Percentiles rank a stretch among this genome's conserved stretches.
Conservation (phyloP, 768 basidiomycete genomes). For the Melanogaster broomeanus region DNA sequence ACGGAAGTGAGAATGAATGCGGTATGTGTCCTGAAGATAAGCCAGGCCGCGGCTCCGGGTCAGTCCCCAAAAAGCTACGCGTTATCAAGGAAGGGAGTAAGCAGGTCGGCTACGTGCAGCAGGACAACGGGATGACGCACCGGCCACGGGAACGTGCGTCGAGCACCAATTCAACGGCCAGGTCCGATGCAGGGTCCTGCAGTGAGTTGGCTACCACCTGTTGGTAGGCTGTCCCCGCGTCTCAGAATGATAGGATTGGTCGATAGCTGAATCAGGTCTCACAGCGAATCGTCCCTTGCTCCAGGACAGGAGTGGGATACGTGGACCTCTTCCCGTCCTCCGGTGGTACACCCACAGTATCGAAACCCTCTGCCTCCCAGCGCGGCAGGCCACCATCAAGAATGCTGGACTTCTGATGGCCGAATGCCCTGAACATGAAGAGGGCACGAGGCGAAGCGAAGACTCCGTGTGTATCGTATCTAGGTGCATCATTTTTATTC, state of each 20-base stretch:
- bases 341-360: slow-evolving; percentile 42
- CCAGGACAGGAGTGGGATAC: slow-evolving; percentile 58
- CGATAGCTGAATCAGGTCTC: slow-evolving; percentile 35
- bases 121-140: slow-evolving; percentile 39
- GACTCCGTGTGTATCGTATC: slow-evolving; percentile 88
- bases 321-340: slow-evolving; percentile 23
- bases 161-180: slow-evolving; percentile 67
- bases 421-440: slow-evolving; percentile 93
- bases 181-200: slow-evolving; percentile 43
- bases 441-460: slow-evolving; percentile 92
- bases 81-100: slow-evolving; percentile 7
- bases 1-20: slow-evolving; percentile 81
- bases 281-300: slow-evolving; percentile 48
- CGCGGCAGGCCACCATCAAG: slow-evolving; percentile 91
- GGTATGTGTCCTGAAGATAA: slow-evolving; percentile 94
- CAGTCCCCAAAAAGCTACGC: slow-evolving; percentile 72
- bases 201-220: slow-evolving; percentile 75
- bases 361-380: slow-evolving; percentile 70
- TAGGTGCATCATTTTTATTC: slow-evolving; percentile 30
- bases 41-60: slow-evolving; percentile 87
- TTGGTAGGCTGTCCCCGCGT: slow-evolving; percentile 62
- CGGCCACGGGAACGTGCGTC: slow-evolving; percentile 88
- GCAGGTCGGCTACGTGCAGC: slow-evolving; percentile 1
- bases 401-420: slow-evolving; percentile 82
- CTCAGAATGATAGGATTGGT: slow-evolving; percentile 27